Conservation (phyloP, 495 filamentous ascomycete genomes). For the Talaromyces wortmannii region DNA sequence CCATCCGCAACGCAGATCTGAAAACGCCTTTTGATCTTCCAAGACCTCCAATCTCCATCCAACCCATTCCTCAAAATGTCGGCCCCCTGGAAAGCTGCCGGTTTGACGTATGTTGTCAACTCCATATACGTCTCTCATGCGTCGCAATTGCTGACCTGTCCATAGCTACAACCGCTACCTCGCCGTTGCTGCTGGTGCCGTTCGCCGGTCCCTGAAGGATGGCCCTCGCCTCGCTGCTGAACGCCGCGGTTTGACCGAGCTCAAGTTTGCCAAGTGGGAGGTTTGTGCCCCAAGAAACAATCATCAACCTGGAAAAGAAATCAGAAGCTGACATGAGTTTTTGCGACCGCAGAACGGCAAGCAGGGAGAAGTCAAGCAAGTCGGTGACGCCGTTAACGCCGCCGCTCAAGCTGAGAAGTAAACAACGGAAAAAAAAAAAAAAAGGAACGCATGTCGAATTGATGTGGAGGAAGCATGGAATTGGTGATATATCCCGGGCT, state of each 20-base stretch:
- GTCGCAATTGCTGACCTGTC: conserved; percentile 22
- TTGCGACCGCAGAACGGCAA: conserved; percentile 73
- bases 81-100: conserved; percentile 97
- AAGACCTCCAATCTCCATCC: conserved; percentile 12
- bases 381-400: conserved; percentile 59
- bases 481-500: conserved; percentile 5
- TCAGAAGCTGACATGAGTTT: background rate
- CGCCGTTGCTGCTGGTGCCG: conserved; percentile 46
- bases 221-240: conserved; percentile 78
- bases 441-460: conserved; percentile 2
- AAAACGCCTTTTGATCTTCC: background rate
- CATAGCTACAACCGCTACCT: conserved; percentile 49
- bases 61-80: conserved; percentile 67
- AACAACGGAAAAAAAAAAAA: conserved; percentile 10
- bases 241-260: conserved; percentile 81
- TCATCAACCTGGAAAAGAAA: background rate
- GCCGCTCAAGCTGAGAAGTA: conserved; percentile 42
- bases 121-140: background rate
- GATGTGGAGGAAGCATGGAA: conserved; percentile 11
- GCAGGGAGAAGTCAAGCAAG: conserved; percentile 76
- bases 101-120: conserved; percentile 69
- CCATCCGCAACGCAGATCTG: background rate
- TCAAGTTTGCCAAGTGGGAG: conserved; percentile 95
- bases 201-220: conserved; percentile 90
- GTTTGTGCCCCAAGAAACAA: conserved; percentile 47